A percentile compares a stretch with the other conserved stretches of the same genome.
phyloP scores from a whole-genome alignment of 2,329 filamentous ascomycete genomes.

The Pseudocercospora ulei region DNA sequence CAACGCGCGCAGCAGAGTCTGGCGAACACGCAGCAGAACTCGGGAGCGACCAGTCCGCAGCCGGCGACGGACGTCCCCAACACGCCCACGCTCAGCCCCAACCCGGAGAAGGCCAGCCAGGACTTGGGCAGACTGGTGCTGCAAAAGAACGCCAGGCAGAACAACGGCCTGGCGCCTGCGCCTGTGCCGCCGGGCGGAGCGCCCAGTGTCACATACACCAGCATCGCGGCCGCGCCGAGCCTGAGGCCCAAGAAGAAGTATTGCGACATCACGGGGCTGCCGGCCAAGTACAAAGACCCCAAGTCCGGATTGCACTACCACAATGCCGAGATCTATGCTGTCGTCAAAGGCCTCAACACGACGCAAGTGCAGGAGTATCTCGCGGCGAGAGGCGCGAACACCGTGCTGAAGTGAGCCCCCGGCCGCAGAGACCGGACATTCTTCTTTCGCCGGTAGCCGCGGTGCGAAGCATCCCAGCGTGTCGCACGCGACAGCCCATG shows the following conservation, averaged over 20 bases:
- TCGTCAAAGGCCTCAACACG: conserved; percentile 71
- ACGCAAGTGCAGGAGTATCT: conserved; percentile 79
- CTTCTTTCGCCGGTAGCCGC: not conserved
- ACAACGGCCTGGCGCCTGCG: conserved; percentile 28
- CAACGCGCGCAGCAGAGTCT: conserved; percentile 82
- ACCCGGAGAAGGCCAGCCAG: conserved; percentile 80
- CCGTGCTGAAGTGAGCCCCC: conserved; percentile 70
- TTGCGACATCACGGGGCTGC: conserved; percentile 88
- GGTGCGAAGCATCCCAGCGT: not conserved
- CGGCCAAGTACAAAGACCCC: conserved; percentile 86
- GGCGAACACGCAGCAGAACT: conserved; percentile 65
- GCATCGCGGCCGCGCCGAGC: conserved; percentile 88
- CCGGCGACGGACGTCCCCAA: conserved; percentile 32
- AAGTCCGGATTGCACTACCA: conserved; percentile 91
- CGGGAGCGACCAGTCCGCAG: conserved; percentile 60
- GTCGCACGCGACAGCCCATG: not conserved
- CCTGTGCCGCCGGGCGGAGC: conserved; percentile 35
- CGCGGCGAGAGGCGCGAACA: conserved; percentile 82
- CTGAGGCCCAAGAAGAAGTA: conserved; percentile 72
- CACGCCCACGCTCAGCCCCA: conserved; percentile 58
- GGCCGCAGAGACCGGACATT: not conserved
- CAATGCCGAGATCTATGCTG: conserved; percentile 79
- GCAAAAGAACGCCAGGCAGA: conserved; percentile 56
- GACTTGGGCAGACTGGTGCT: conserved; percentile 79
- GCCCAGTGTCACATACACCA: conserved; percentile 74